Evolutionary conservation across 345 rosid genomes (phyloP), one percentile per base, ranked within the genome.

Genomic region (Turritis glabra): DNA sequence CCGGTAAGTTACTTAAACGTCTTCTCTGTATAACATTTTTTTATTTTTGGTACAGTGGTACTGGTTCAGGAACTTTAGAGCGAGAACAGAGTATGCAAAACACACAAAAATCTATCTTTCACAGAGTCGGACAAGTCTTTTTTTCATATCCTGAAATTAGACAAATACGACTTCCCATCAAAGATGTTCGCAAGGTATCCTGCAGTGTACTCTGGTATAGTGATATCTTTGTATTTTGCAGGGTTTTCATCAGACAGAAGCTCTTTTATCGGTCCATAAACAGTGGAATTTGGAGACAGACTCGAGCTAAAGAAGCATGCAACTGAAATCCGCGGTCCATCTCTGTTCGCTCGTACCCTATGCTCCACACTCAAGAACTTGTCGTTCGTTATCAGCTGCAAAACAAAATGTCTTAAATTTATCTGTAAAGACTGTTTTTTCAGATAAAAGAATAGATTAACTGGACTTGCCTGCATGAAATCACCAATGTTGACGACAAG

Each of bases 401-500:
- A 52, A 59, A 22, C 3, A 19, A 32, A 40, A 43, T n/a, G 71
- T 44, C 17, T 43, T 8, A 63, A 43, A 32, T 1, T 17, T 18
- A 21, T 37, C 15, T 7, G 18, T 7, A 5, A 37, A 27, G 5
- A 51, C n/a, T 61, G 9, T 5, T 21, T n/a, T 19, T 46, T 5
- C 3, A 40, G 33, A 7, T 61, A 5, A 12, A 25, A n/a, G 47
- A n/a, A 30, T 30, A 30, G 10, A 43, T 23, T 0, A 17, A 17
- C 2, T 25, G 4, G 5, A 4, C 21, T 29, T 77, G 33, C 86
- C 83, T 81, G 81, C 13, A 79, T 46, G 46, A 77, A 71, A 70
- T 79, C 82, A 15, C 82, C 86, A 1, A 83, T 40, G 27, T 73
- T 83, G 2, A 83, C 32, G 0, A 83, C 71, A 6, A 83, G 64